Conservation (phyloP, 2,329 filamentous ascomycete species). For the Trichoderma endophyticum region DNA sequence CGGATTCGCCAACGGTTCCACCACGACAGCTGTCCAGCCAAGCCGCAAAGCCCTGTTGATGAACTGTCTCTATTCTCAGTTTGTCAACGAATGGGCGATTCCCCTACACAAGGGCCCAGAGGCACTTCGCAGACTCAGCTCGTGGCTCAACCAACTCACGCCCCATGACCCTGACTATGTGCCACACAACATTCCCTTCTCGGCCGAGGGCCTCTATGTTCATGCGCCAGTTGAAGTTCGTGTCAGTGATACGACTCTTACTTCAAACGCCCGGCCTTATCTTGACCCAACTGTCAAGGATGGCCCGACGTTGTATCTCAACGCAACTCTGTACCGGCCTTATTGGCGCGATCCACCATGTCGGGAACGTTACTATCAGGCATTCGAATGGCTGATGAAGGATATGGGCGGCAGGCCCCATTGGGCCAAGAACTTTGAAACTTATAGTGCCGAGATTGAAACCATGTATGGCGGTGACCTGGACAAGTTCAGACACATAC, state of each 20-base stretch:
- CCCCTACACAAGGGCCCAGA: slow-evolving; percentile 84
- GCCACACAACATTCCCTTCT: slow-evolving; percentile 71
- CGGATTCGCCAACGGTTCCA: slow-evolving; percentile 71
- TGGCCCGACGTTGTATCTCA: slow-evolving; percentile 79
- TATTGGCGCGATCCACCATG: slow-evolving; percentile 77
- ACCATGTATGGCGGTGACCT: slow-evolving; percentile 68
- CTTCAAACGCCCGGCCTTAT: slow-evolving; percentile 38
- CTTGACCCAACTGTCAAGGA: slow-evolving; percentile 68
- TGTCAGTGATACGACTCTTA: slow-evolving; percentile 64
- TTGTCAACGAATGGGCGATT: slow-evolving; percentile 97
- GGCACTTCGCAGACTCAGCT: slow-evolving; percentile 74
- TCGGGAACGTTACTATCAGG: slow-evolving; percentile 75
- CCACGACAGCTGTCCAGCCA: slow-evolving; percentile 73
- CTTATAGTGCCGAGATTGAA: slow-evolving; percentile 58
- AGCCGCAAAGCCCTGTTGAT: slow-evolving; percentile 80
- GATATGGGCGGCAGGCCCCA: slow-evolving; percentile 79
- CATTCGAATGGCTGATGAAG: slow-evolving; percentile 87
- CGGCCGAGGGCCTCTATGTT: slow-evolving; percentile 74
- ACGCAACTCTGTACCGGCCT: slow-evolving; percentile 83
- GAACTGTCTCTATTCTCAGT: slow-evolving; percentile 98
- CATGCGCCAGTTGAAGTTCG: slow-evolving; percentile 93
- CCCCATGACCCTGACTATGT: slow-evolving; percentile 64
- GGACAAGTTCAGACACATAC: slow-evolving; percentile 62
- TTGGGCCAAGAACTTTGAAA: slow-evolving; percentile 88
- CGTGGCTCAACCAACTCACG: slow-evolving; percentile 70